These are phyloP conservation scores for Ceratobasidium sp. DNA, from an alignment of 1,284 basidiomycete genomes.

Conservation along the genomic window DNA sequence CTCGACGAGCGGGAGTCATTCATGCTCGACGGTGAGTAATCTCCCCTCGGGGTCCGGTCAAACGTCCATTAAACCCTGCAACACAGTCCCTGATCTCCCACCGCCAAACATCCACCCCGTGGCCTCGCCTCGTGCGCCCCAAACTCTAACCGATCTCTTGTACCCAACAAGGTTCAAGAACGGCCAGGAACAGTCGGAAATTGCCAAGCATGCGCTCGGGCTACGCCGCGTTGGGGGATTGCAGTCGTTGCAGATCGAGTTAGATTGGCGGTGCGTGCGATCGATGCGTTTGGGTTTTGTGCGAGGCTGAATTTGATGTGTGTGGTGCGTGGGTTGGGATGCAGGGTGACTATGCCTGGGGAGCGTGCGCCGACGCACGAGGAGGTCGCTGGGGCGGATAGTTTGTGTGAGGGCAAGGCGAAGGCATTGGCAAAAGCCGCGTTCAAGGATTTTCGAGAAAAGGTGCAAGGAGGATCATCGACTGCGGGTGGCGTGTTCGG, in stretches of 20 bases:
- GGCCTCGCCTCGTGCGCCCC: not conserved
- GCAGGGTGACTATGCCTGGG: conserved; percentile 30
- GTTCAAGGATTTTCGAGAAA: not conserved
- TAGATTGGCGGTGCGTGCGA: conserved; percentile 24
- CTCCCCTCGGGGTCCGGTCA: not conserved
- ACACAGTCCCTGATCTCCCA: conserved; percentile 13
- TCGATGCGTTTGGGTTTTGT: not conserved
- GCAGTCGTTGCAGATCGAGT: conserved; percentile 34
- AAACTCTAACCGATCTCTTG: not conserved
- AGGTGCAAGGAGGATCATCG: not conserved
- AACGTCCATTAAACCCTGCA: not conserved
- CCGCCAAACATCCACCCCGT: conserved; percentile 9
- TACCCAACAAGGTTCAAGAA: not conserved
- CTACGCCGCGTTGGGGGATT: not conserved
- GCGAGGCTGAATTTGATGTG: too few species aligned
- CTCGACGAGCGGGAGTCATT: conserved; percentile 25
- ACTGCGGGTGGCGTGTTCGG: not conserved
- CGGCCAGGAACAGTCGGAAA: not conserved
- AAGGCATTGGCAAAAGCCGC: not conserved
- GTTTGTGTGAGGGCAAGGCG: not conserved
- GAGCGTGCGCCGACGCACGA: conserved; percentile 1
- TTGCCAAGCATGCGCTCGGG: not conserved
- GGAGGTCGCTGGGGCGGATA: not conserved
- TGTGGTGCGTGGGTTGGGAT: too few species aligned
- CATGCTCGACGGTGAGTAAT: conserved; percentile 25